Percentiles rank a stretch among this genome's conserved stretches.
Evolutionary conservation across 176 grass and related monocot species (phyloP).

Genomic region (Olyra latifolia): DNA sequence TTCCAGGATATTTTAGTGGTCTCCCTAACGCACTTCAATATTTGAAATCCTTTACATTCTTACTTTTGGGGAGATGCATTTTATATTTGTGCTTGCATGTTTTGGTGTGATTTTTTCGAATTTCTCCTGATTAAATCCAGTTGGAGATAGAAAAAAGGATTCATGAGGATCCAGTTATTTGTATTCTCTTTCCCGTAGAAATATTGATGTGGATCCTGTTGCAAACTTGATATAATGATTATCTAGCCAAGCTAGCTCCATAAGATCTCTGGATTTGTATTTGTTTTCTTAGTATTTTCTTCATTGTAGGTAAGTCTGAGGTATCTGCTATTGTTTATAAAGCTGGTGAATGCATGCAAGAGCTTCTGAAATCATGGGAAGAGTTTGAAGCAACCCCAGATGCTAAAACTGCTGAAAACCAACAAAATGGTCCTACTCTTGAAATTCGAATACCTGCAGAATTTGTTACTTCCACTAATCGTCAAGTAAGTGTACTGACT

Average conservation of each 20-base stretch:
- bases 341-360: conserved; percentile 93
- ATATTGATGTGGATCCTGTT: conserved; percentile 10
- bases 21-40: conserved; percentile 16
- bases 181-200: background rate
- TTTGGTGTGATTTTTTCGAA: background rate
- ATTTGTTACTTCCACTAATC: conserved; percentile 88
- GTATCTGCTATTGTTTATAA: conserved; percentile 84
- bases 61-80: background rate
- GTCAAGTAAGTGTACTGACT: conserved; percentile 56
- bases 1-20: background rate
- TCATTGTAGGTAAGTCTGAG: conserved; percentile 67
- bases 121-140: background rate
- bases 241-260: background rate
- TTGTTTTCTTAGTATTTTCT: conserved; percentile 12
- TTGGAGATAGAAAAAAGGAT: conserved; percentile 2
- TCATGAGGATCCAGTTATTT: conserved; percentile 15
- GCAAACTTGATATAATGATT: conserved; percentile 18
- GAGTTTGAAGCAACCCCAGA: conserved; percentile 71
- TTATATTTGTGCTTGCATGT: conserved; percentile 5
- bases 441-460: conserved; percentile 85
- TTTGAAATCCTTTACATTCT: conserved; percentile 17
- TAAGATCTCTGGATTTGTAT: background rate
- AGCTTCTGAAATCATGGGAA: conserved; percentile 88
- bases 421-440: conserved; percentile 59
- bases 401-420: conserved; percentile 54